Percentiles rank a stretch among this genome's conserved stretches.
Evolutionary conservation across 768 basidiomycete genomes (phyloP).

Genomic region (Candolleomyces aberdarensis): DNA sequence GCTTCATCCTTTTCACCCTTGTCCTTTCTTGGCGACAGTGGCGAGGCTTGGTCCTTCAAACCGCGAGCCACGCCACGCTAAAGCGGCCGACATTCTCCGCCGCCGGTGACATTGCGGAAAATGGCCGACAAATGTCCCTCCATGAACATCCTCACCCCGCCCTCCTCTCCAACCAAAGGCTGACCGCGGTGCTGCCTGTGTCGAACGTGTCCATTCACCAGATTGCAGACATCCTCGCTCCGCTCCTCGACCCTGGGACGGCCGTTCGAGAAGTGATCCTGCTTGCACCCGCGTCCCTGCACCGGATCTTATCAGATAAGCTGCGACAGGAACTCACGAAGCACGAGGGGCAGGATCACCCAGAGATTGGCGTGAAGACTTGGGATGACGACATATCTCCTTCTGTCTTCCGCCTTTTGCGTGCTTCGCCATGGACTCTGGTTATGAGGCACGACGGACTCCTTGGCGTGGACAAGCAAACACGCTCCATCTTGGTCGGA

Average conservation of each 20-base stretch:
- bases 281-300: background rate
- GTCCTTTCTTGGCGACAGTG: background rate
- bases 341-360: background rate
- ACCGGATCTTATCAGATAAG: background rate
- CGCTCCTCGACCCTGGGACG: background rate
- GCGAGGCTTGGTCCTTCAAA: background rate
- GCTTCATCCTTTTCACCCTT: background rate
- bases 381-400: background rate
- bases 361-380: background rate
- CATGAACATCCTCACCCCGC: background rate
- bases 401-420: background rate
- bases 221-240: background rate
- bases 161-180: background rate
- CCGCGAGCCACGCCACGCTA: background rate
- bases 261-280: background rate
- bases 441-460: conserved; percentile 6
- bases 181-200: conserved; percentile 3
- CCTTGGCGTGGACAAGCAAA: background rate
- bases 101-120: background rate
- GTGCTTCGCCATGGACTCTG: background rate
- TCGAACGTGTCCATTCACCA: background rate
- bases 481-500: background rate
- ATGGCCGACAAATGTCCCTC: background rate
- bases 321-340: background rate
- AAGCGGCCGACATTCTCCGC: background rate